phyloP scores from a whole-genome alignment of 1,284 basidiomycete genomes.

The Puccinia hordei region DNA sequence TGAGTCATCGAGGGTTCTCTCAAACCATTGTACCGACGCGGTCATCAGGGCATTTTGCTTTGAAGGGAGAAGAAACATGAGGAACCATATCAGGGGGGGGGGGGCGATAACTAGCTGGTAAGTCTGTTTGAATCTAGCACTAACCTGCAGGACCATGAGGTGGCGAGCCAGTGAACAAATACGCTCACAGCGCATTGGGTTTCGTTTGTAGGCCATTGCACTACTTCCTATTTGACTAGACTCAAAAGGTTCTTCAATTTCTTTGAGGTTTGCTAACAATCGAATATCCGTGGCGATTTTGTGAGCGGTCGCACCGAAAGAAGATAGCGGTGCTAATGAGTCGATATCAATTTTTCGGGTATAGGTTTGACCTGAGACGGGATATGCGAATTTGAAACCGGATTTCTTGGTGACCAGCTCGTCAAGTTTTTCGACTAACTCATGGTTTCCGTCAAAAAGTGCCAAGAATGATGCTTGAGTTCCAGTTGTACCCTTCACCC shows the following conservation, averaged over 20 bases:
- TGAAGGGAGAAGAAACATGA: background rate
- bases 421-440: conserved; percentile 91
- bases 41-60: conserved; percentile 94
- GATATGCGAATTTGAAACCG: conserved; percentile 91
- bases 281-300: conserved; percentile 94
- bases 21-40: conserved; percentile 89
- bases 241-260: conserved; percentile 98
- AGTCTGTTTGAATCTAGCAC: conserved; percentile 51
- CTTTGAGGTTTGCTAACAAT: conserved; percentile 89
- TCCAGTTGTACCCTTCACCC: conserved; percentile 98
- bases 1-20: conserved; percentile 90
- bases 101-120: conserved; percentile 52
- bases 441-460: conserved; percentile 91
- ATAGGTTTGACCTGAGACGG: conserved; percentile 97
- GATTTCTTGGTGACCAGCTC: conserved; percentile 82
- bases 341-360: conserved; percentile 97
- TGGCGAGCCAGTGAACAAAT: conserved; percentile 92
- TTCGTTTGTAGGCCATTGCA: conserved; percentile 99
- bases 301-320: conserved; percentile 91
- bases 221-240: conserved; percentile 88
- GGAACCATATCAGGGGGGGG: background rate
- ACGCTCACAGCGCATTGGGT: conserved; percentile 98
- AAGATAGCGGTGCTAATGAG: conserved; percentile 83
- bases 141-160: conserved; percentile 72
- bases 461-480: conserved; percentile 95